Percentiles rank a stretch among this genome's conserved stretches.
phyloP scores from a whole-genome alignment of 768 basidiomycete species.

The Psilocybe tampanensis region DNA sequence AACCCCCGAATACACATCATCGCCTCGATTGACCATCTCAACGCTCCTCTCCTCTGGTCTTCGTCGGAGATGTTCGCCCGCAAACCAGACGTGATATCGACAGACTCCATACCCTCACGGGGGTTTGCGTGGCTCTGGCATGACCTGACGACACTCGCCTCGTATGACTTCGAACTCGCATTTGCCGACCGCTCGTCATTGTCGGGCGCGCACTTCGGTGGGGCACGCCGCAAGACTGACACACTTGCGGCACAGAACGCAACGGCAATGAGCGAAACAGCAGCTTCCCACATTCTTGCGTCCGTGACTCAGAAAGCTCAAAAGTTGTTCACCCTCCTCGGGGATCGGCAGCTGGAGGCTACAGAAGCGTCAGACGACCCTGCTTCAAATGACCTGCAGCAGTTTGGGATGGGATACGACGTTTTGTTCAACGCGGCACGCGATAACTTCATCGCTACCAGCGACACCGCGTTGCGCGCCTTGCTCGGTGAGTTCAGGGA shows the following conservation, averaged over 20 bases:
- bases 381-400: conserved; percentile 44
- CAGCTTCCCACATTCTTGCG: conserved; percentile 79
- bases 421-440: conserved; percentile 73
- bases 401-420: conserved; percentile 63
- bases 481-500: conserved; percentile 91
- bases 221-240: conserved; percentile 36
- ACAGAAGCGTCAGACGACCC: conserved; percentile 44
- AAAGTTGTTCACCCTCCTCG: conserved; percentile 77
- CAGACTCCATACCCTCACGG: conserved; percentile 30
- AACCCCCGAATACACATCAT: conserved; percentile 79
- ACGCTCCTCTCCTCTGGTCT: conserved; percentile 83
- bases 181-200: conserved; percentile 67
- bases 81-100: conserved; percentile 36
- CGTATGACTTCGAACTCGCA: conserved; percentile 80
- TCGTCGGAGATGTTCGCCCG: conserved; percentile 62
- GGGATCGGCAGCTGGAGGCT: conserved; percentile 64
- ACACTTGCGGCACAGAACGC: conserved; percentile 32
- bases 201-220: conserved; percentile 50
- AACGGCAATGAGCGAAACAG: conserved; percentile 69
- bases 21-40: conserved; percentile 87
- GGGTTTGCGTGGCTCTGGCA: conserved; percentile 87
- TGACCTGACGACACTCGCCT: conserved; percentile 82
- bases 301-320: conserved; percentile 88
- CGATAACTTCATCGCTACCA: conserved; percentile 87
- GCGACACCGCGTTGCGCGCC: conserved; percentile 80